Conservation (phyloP, 805 yeast genomes). For the Kluyveromyces nonfermentans region DNA sequence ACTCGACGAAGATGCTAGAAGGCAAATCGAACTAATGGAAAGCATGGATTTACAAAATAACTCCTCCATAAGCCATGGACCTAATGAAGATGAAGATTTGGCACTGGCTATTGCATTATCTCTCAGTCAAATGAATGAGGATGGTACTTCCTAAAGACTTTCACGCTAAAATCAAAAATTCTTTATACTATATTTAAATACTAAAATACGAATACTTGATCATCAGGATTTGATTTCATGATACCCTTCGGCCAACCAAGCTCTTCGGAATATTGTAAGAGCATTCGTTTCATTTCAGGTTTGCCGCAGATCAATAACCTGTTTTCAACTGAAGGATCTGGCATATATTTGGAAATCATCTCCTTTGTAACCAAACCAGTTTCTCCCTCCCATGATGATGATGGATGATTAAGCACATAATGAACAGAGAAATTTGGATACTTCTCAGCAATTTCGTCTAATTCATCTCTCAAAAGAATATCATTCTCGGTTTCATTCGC, state of each 20-base stretch:
- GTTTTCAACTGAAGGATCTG: conserved; percentile 38
- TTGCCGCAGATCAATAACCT: conserved; percentile 71
- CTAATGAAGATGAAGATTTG: conserved; percentile 21
- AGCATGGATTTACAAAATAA: too few species aligned
- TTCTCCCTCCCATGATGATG: conserved; percentile 44
- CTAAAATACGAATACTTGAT: conserved; percentile 51
- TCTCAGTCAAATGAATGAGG: conserved; percentile 18
- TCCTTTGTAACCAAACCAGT: conserved; percentile 54
- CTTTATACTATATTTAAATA: not conserved
- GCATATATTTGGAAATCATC: conserved; percentile 44
- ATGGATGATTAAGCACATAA: conserved; percentile 48
- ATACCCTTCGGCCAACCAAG: conserved; percentile 49
- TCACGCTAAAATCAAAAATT: not conserved
- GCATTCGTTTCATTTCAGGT: conserved; percentile 49
- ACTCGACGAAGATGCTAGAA: conserved; percentile 3
- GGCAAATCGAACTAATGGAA: conserved; percentile 1
- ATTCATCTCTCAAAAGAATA: conserved; percentile 59
- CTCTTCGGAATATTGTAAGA: conserved; percentile 42
- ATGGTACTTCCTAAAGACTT: not conserved
- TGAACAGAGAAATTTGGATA: conserved; percentile 55
- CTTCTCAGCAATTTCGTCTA: conserved; percentile 56
- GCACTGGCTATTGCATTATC: conserved; percentile 29
- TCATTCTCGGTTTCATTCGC: conserved; percentile 75
- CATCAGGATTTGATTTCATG: conserved; percentile 39
- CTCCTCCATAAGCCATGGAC: not conserved